Evolutionary conservation across 192 early-diverging fungal species (phyloP), one percentile per base, ranked within the genome.

Genomic region (Umbelopsis ramanniana): DNA sequence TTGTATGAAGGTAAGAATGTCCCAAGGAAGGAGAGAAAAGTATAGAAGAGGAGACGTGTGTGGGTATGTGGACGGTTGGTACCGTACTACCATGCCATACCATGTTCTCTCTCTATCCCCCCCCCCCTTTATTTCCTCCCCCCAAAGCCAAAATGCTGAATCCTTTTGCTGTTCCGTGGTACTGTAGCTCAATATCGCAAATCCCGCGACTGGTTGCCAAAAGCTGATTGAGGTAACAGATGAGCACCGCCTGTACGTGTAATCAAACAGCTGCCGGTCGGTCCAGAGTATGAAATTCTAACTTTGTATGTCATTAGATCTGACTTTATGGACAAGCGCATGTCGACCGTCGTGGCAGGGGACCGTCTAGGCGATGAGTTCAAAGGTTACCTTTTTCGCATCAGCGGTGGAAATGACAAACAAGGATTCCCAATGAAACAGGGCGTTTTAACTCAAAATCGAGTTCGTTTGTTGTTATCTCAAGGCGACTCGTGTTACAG

Each of bases 391-490:
- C 91, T 96, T 78, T 95, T 98, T 90, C 94, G 94, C 78, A 96
- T 98, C 85, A 92, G 94, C 73, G 97, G 97, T 82, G 97, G 97
- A 71, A 97, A 98, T 89, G 97, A 98, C 91, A 98, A 98, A 90
- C 93, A 95, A 84, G 93, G 93, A 79, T 98, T 98, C 93, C 97
- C 97, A 69, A 98, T 98, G 97, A 98, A 97, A 91, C 97, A 98
- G 89, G 97, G 97, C 93, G 93, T 98, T 66, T 79, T 84, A 76
- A 72, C 85, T 43, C 87, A 84, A 46, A 76, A 83, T 76, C 90
- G 91, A 84, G 90, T 90, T 73, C 86, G 89, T 60, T 83, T 93
- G 78, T 85, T 93, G 75, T 86, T 93, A 77, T 91, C 93, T 69
- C 87, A 92, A 81, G 96, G 95, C 73, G 94, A 96, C 93, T 96